phyloP scores from a whole-genome alignment of 2,329 filamentous ascomycete species.

The Nigrospora oryzae region DNA sequence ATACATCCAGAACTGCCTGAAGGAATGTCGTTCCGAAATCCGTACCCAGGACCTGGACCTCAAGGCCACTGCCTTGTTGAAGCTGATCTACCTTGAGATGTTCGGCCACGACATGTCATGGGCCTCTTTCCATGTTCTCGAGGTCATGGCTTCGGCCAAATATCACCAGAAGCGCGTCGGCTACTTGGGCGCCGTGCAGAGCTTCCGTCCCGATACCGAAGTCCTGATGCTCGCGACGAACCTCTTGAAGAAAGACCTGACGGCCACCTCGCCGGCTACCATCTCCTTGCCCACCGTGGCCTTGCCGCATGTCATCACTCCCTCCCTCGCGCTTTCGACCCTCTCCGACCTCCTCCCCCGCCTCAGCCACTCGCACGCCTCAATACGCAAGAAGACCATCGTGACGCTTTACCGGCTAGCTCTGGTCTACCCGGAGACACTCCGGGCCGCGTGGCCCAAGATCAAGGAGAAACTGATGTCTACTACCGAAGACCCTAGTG shows the following conservation, averaged over 20 bases:
- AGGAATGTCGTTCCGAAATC: conserved; percentile 93
- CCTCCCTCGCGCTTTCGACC: conserved; percentile 83
- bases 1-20: conserved; percentile 87
- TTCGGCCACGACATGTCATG: conserved; percentile 99
- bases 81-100: conserved; percentile 97
- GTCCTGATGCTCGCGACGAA: conserved; percentile 97
- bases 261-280: conserved; percentile 61
- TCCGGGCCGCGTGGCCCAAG: conserved; percentile 91
- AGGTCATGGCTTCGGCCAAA: conserved; percentile 96
- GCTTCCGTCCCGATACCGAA: conserved; percentile 90
- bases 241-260: conserved; percentile 88
- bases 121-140: conserved; percentile 95
- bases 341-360: conserved; percentile 80
- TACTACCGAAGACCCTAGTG: conserved; percentile 79
- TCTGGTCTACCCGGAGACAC: conserved; percentile 90
- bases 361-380: conserved; percentile 75
- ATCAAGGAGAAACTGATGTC: conserved; percentile 93
- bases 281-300: conserved; percentile 82
- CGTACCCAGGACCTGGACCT: conserved; percentile 93
- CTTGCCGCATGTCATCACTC: conserved; percentile 90
- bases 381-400: conserved; percentile 90
- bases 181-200: conserved; percentile 92
- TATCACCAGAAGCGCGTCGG: conserved; percentile 93
- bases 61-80: conserved; percentile 91
- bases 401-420: conserved; percentile 90